Conservation (phyloP, 2,329 filamentous ascomycete genomes). For the Aspergillus novoparasiticus region DNA sequence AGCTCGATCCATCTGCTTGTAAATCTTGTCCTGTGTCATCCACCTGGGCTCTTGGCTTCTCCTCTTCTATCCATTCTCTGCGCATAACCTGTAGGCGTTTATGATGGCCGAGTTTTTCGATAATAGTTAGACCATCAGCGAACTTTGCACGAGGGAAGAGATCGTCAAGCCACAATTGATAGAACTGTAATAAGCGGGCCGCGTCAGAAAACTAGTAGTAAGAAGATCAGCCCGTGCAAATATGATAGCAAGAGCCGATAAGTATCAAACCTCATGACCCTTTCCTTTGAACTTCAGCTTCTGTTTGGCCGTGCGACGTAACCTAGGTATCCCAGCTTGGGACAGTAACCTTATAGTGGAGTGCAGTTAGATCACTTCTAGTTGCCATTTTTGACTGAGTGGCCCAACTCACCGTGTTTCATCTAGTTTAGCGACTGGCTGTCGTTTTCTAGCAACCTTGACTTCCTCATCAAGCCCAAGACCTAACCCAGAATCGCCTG, state of each 20-base stretch:
- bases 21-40: conserved; percentile 8
- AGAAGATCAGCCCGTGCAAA: neutral
- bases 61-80: conserved; percentile 81
- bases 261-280: conserved; percentile 73
- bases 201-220: conserved; percentile 75
- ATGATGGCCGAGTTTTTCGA: conserved; percentile 90
- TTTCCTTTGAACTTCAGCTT: conserved; percentile 84
- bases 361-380: conserved; percentile 1
- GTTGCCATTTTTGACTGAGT: neutral
- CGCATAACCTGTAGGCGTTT: conserved; percentile 74
- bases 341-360: conserved; percentile 70
- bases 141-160: conserved; percentile 95
- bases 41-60: conserved; percentile 35
- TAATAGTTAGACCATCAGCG: conserved; percentile 81
- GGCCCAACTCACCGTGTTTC: conserved; percentile 63
- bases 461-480: conserved; percentile 87
- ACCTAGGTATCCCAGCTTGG: conserved; percentile 76
- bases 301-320: conserved; percentile 70
- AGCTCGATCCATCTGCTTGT: neutral
- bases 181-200: conserved; percentile 79
- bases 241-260: neutral
- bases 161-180: conserved; percentile 96
- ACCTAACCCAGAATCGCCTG: conserved; percentile 54
- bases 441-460: conserved; percentile 73
- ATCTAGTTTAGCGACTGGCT: conserved; percentile 83